Conservation (phyloP, 371 early-diverging fungal species). For the Polyrhizophydium stewartii region DNA sequence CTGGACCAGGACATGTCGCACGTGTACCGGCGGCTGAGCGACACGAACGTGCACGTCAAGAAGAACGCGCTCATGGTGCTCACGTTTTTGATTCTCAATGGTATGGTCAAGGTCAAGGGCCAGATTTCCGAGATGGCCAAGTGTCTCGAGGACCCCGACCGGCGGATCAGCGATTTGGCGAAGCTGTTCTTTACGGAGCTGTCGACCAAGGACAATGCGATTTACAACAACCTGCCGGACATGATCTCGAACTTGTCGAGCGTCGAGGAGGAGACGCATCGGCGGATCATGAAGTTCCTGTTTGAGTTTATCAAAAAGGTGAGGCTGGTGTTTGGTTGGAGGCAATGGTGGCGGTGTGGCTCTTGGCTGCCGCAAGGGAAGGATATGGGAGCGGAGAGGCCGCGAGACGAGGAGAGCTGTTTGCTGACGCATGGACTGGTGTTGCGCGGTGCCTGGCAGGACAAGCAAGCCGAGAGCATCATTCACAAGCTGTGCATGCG, state of each 20-base stretch:
- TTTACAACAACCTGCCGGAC: conserved; percentile 97
- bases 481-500: conserved; percentile 93
- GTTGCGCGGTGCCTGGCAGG: conserved; percentile 48
- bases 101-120: conserved; percentile 98
- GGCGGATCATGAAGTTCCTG: conserved; percentile 86
- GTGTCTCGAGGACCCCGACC: conserved; percentile 85
- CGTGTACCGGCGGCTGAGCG: conserved; percentile 84
- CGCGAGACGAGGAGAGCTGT: too few species aligned
- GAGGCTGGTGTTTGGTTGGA: neutral
- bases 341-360: neutral
- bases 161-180: conserved; percentile 83
- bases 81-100: conserved; percentile 93
- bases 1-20: conserved; percentile 92
- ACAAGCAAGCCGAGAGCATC: conserved; percentile 88
- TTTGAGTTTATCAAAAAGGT: conserved; percentile 90
- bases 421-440: too few species aligned
- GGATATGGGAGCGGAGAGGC: too few species aligned
- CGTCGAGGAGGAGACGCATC: conserved; percentile 75
- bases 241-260: conserved; percentile 82
- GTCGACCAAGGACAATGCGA: conserved; percentile 92
- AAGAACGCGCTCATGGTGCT: conserved; percentile 97
- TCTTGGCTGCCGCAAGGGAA: too few species aligned
- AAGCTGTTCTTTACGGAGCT: conserved; percentile 94
- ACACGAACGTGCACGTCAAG: conserved; percentile 73
- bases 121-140: conserved; percentile 96